phyloP scores from a whole-genome alignment of 2,329 filamentous ascomycete species.

The Botrytis deweyae region DNA sequence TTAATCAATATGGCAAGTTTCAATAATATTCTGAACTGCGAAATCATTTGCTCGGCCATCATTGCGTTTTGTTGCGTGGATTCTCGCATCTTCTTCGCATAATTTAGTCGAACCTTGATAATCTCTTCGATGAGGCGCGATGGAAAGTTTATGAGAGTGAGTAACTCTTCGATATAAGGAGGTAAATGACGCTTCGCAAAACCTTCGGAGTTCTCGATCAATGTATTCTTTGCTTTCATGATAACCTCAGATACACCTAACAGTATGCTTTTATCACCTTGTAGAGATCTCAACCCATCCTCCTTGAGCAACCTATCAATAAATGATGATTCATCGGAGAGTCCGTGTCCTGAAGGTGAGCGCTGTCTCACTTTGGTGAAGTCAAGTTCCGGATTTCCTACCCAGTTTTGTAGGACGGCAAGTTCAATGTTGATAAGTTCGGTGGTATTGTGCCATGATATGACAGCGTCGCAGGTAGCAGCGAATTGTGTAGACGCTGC shows the following conservation, averaged over 20 bases:
- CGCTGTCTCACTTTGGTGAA: constrained; percentile 74
- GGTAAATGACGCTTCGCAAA: constrained; percentile 90
- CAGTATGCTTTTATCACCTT: constrained; percentile 84
- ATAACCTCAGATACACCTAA: constrained; percentile 82
- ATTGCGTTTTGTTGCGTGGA: constrained; percentile 87
- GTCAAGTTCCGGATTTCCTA: constrained; percentile 92
- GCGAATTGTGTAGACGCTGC: constrained; percentile 75
- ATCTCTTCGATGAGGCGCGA: constrained; percentile 95
- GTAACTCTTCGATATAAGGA: constrained; percentile 92
- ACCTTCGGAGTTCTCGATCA: constrained; percentile 80
- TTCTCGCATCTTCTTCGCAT: constrained; percentile 94
- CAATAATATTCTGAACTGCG: constrained; percentile 90
- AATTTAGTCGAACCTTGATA: constrained; percentile 85
- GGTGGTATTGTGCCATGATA: constrained; percentile 96
- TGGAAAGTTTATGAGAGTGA: constrained; percentile 96
- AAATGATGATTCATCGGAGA: constrained; percentile 89
- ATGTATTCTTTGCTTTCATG: constrained; percentile 85
- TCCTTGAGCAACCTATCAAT: constrained; percentile 94
- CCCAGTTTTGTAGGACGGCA: constrained; percentile 89
- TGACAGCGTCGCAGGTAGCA: constrained; percentile 82
- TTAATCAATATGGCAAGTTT: constrained; percentile 93
- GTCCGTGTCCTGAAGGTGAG: constrained; percentile 67
- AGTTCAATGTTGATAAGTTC: constrained; percentile 95
- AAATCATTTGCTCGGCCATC: constrained; percentile 97
- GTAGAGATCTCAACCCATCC: constrained; percentile 87